These are phyloP conservation scores for Erucastrum elatum DNA, from an alignment of 345 rosid species.

Conservation along the genomic window DNA sequence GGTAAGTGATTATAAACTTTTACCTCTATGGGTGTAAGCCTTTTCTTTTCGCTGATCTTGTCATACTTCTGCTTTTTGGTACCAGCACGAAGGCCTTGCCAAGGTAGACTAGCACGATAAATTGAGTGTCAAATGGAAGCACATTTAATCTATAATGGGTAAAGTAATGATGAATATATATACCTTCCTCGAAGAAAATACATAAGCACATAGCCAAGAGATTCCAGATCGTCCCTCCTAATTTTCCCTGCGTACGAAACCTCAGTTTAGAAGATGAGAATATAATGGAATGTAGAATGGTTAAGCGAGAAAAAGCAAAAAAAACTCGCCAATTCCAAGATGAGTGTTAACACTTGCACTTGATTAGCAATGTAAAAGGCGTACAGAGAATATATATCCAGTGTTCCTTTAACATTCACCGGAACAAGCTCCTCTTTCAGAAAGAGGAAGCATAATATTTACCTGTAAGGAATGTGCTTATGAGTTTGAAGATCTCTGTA, in stretches of 20 bases:
- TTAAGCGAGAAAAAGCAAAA: not conserved
- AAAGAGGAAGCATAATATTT: not conserved
- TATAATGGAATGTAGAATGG: not conserved
- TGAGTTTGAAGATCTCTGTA: conserved; percentile 46
- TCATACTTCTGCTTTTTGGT: conserved; percentile 98
- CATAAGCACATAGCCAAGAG: conserved; percentile 98
- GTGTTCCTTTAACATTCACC: not conserved
- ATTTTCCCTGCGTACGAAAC: conserved; percentile 68
- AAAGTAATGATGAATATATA: not conserved
- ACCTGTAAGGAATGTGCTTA: conserved; percentile 43
- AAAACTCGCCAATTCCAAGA: conserved; percentile 85
- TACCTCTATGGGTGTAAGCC: conserved; percentile 92
- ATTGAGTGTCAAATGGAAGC: not conserved
- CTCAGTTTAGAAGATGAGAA: conserved; percentile 7
- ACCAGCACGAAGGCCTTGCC: conserved; percentile 97
- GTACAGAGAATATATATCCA: not conserved
- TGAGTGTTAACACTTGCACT: conserved; percentile 97
- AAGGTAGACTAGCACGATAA: conserved; percentile 73
- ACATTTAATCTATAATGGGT: not conserved
- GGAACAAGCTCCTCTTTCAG: not conserved
- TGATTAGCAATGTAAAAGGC: conserved; percentile 26
- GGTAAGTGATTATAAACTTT: not conserved
- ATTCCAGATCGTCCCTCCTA: conserved; percentile 98
- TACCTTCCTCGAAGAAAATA: conserved; percentile 96
- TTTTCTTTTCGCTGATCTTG: conserved; percentile 94